A percentile compares a stretch with the other conserved stretches of the same genome.
Evolutionary conservation across 1,284 basidiomycete species (phyloP).

Genomic region (Puccinia sorghi): DNA sequence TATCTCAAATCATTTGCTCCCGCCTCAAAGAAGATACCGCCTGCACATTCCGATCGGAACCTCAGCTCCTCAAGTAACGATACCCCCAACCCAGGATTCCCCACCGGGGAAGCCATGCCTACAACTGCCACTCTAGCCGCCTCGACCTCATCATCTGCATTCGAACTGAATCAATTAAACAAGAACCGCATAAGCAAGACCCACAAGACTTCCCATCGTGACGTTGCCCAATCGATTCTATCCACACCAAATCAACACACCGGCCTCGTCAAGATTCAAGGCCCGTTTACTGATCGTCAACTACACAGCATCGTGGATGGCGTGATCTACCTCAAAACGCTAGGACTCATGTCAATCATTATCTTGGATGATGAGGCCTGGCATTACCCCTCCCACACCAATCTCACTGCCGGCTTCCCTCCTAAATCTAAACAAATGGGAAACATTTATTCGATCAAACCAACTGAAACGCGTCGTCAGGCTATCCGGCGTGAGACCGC

Average conservation of each 20-base stretch:
- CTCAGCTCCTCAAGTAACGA: neutral
- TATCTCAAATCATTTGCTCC: conserved; percentile 80
- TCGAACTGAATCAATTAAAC: conserved; percentile 58
- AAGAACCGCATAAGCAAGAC: neutral
- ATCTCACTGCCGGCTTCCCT: conserved; percentile 10
- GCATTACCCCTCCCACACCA: conserved; percentile 53
- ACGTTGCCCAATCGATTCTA: conserved; percentile 74
- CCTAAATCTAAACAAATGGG: neutral
- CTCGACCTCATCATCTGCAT: conserved; percentile 52
- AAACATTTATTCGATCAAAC: conserved; percentile 11
- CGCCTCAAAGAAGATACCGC: conserved; percentile 56
- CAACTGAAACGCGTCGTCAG: conserved; percentile 22
- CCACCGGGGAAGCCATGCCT: conserved; percentile 53
- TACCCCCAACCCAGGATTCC: conserved; percentile 52
- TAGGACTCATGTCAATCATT: conserved; percentile 91
- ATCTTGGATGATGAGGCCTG: conserved; percentile 87
- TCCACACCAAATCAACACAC: conserved; percentile 79
- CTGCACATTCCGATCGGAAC: conserved; percentile 50
- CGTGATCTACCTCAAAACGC: conserved; percentile 89
- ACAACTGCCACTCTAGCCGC: conserved; percentile 54
- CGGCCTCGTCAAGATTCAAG: conserved; percentile 94
- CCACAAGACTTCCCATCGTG: conserved; percentile 60
- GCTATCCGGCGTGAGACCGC: conserved; percentile 66
- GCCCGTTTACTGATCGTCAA: conserved; percentile 93
- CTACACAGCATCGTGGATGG: conserved; percentile 90